Evolutionary conservation across 148 eudicot genomes (phyloP).

Genomic region (Cornus suecica): DNA sequence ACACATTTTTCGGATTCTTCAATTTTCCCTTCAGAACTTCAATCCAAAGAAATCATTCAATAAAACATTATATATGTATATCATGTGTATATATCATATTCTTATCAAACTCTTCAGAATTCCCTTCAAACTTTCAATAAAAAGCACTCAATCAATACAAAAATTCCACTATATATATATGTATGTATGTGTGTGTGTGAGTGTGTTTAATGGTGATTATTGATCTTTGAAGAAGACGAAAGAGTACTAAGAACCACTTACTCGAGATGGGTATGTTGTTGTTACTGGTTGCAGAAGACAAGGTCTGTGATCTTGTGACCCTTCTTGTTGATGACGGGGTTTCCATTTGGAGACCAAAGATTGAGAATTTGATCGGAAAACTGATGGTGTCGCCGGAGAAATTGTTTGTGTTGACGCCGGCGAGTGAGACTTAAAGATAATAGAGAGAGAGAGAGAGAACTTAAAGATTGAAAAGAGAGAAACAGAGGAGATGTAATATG

Average conservation of each 20-base stretch:
- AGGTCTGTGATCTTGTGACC: constrained; percentile 63
- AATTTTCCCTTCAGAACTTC: too few species aligned
- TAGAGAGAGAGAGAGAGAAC: background rate
- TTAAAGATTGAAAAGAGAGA: background rate
- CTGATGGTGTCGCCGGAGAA: background rate
- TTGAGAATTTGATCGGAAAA: background rate
- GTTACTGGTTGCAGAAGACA: constrained; percentile 26
- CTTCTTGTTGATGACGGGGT: constrained; percentile 74
- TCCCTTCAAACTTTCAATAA: constrained; percentile 35
- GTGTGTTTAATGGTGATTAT: background rate
- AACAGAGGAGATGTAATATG: background rate
- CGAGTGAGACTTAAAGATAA: too few species aligned
- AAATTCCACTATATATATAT: too few species aligned
- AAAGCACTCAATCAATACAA: background rate
- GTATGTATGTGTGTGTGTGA: background rate
- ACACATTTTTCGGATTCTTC: constrained; percentile 49
- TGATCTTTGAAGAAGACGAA: background rate
- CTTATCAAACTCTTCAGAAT: too few species aligned
- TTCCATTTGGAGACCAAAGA: constrained; percentile 49
- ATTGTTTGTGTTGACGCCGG: background rate
- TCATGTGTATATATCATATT: too few species aligned
- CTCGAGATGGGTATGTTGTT: background rate
- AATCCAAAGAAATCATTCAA: too few species aligned
- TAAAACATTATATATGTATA: too few species aligned
- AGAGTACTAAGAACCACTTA: background rate